A percentile compares a stretch with the other conserved stretches of the same genome.
Evolutionary conservation across 208 protist species (phyloP).

Genomic region (Leishmania arabica): DNA sequence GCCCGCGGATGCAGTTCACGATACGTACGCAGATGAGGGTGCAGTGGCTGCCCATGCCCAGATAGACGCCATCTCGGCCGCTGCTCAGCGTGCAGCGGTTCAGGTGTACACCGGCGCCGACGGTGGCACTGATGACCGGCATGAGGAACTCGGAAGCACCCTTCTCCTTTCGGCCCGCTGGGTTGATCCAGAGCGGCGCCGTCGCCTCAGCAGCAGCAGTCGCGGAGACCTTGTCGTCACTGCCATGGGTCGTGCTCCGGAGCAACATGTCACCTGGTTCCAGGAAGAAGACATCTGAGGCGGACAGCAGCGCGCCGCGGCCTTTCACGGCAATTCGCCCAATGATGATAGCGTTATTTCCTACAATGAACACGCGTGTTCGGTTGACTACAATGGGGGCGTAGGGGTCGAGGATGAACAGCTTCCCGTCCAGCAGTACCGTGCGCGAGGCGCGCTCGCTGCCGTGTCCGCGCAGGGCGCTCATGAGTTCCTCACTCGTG

Average conservation of each 20-base stretch:
- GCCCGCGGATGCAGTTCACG: conserved; percentile 57
- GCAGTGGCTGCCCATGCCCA: conserved; percentile 49
- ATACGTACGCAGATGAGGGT: conserved; percentile 34
- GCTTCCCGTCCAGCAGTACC: conserved; percentile 41
- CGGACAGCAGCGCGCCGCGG: conserved; percentile 40
- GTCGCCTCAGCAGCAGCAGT: background rate
- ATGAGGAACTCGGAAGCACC: conserved; percentile 2
- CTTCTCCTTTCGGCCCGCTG: background rate
- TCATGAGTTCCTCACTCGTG: conserved; percentile 39
- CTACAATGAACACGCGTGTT: conserved; percentile 52
- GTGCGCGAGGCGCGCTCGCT: conserved; percentile 44
- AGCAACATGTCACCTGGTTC: conserved; percentile 21
- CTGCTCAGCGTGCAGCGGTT: conserved; percentile 47
- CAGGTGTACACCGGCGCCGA: conserved; percentile 37
- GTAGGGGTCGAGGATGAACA: conserved; percentile 42
- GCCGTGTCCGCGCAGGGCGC: conserved; percentile 48
- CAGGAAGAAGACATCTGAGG: conserved; percentile 50
- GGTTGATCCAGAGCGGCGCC: background rate
- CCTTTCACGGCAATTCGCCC: conserved; percentile 40
- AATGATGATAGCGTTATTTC: conserved; percentile 56
- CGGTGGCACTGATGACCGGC: conserved; percentile 49
- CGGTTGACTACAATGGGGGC: conserved; percentile 35
- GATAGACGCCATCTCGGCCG: conserved; percentile 67
- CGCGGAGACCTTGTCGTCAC: background rate
- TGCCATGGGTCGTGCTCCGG: background rate